Conservation (phyloP, 805 yeast species). For the Kluyveromyces aestuarii region DNA sequence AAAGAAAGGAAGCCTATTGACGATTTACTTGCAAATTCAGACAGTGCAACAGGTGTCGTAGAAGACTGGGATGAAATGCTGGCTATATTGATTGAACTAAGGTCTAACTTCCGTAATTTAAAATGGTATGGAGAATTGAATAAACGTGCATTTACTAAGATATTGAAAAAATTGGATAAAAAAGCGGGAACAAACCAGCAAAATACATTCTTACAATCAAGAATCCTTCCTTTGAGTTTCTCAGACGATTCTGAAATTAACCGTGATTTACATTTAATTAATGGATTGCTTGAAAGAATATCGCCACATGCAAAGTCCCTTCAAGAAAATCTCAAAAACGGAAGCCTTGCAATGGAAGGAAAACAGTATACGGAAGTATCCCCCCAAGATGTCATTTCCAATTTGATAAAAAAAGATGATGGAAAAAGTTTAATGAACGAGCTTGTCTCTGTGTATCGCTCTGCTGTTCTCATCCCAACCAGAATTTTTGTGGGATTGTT, state of each 20-base stretch:
- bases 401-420: constrained; percentile 35
- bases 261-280: constrained; percentile 43
- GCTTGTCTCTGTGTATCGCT: constrained; percentile 34
- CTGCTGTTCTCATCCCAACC: constrained; percentile 42
- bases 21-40: constrained; percentile 2
- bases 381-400: constrained; percentile 9
- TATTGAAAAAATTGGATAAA: constrained; percentile 84
- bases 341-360: background rate
- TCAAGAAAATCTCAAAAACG: constrained; percentile 1
- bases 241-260: constrained; percentile 60
- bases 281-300: constrained; percentile 42
- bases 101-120: constrained; percentile 68
- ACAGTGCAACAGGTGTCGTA: constrained; percentile 9
- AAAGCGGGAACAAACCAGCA: constrained; percentile 57
- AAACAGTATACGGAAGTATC: background rate
- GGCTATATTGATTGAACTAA: constrained; percentile 63
- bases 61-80: constrained; percentile 54
- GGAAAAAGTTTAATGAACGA: constrained; percentile 35
- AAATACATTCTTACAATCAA: constrained; percentile 48
- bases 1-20: background rate
- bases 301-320: constrained; percentile 32
- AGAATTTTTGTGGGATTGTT: constrained; percentile 51
- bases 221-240: constrained; percentile 68
- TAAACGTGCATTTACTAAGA: constrained; percentile 81
- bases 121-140: constrained; percentile 93